Conservation (phyloP, 768 basidiomycete species). For the Panus rudis region DNA sequence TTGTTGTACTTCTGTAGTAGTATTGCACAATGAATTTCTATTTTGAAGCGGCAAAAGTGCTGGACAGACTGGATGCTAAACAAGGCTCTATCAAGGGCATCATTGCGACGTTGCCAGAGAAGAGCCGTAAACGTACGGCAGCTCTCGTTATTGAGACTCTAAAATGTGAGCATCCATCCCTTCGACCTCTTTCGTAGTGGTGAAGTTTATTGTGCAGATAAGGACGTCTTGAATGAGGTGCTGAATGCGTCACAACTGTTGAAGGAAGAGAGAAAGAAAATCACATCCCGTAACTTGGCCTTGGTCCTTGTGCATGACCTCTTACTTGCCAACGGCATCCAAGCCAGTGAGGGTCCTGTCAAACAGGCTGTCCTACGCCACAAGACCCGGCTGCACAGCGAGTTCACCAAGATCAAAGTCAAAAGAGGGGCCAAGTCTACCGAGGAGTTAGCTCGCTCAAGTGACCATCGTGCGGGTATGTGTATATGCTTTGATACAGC, state of each 20-base stretch:
- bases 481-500: conserved; percentile 2
- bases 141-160: conserved; percentile 91
- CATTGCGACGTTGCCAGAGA: conserved; percentile 64
- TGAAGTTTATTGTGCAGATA: conserved; percentile 45
- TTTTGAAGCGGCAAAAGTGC: conserved; percentile 76
- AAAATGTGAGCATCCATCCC: conserved; percentile 68
- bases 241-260: conserved; percentile 62
- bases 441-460: conserved; percentile 53
- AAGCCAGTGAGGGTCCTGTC: conserved; percentile 84
- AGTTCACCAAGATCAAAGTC: conserved; percentile 79
- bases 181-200: background rate
- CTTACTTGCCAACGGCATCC: conserved; percentile 76
- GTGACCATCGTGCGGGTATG: conserved; percentile 60
- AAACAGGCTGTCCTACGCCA: conserved; percentile 85
- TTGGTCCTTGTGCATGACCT: conserved; percentile 90
- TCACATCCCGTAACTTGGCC: conserved; percentile 70
- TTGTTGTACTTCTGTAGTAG: conserved; percentile 18
- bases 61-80: conserved; percentile 83
- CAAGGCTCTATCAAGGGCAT: conserved; percentile 91
- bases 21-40: conserved; percentile 81
- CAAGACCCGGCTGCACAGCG: conserved; percentile 81
- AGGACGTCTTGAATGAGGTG: conserved; percentile 62
- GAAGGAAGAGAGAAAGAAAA: conserved; percentile 61
- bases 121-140: conserved; percentile 68
- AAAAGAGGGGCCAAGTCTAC: conserved; percentile 63